These are phyloP conservation scores for Chamaecyparis obtusa DNA, from an alignment of 75 land plant species.

Conservation along the genomic window DNA sequence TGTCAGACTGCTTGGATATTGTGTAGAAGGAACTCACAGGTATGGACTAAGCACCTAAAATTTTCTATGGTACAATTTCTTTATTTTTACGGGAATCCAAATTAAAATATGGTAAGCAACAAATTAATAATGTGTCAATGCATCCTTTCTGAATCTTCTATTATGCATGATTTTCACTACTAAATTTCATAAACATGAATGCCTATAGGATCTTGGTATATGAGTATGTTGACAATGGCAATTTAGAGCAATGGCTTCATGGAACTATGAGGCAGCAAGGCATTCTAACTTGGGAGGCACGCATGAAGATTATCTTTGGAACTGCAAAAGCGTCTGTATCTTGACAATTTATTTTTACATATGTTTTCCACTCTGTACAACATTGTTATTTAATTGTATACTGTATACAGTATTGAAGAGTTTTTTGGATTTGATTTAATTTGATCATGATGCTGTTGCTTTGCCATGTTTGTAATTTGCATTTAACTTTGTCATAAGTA, in stretches of 20 bases:
- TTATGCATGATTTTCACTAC: neutral
- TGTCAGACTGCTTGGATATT: slow-evolving; percentile 90
- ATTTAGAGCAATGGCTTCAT: slow-evolving; percentile 82
- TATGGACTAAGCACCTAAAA: slow-evolving; percentile 6
- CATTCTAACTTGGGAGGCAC: slow-evolving; percentile 75
- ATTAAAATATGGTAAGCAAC: neutral
- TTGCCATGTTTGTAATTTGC: neutral
- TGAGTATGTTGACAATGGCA: slow-evolving; percentile 76
- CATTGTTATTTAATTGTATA: neutral
- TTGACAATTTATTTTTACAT: neutral
- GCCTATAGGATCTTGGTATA: slow-evolving; percentile 60
- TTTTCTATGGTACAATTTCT: neutral
- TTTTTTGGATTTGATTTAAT: neutral
- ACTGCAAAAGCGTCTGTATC: slow-evolving; percentile 77
- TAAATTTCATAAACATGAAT: neutral
- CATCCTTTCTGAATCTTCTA: neutral
- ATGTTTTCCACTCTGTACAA: neutral
- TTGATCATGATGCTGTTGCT: neutral
- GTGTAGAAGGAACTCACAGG: slow-evolving; percentile 94
- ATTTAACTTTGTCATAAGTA: neutral
- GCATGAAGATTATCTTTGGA: slow-evolving; percentile 68
- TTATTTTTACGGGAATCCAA: neutral
- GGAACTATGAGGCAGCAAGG: slow-evolving; percentile 51
- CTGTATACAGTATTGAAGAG: neutral
- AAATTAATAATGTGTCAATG: neutral